These are phyloP conservation scores for Colletotrichum coccodes DNA, from an alignment of 2,329 filamentous ascomycete species.

Conservation along the genomic window DNA sequence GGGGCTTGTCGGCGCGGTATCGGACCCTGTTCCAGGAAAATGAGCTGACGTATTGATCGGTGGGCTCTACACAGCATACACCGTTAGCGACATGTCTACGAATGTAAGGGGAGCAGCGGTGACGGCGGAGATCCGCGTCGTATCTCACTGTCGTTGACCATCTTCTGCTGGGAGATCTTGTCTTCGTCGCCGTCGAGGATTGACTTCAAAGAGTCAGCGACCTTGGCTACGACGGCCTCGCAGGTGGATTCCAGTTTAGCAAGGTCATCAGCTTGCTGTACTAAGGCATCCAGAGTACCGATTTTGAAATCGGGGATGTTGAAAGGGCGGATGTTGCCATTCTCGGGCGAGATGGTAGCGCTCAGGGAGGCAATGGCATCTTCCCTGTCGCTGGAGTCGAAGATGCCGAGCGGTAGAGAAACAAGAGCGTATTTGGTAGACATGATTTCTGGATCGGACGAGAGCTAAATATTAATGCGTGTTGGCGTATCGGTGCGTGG, in stretches of 20 bases:
- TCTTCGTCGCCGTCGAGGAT: conserved; percentile 87
- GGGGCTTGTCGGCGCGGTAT: conserved; percentile 91
- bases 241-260: conserved; percentile 86
- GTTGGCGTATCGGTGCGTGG: background rate
- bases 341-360: conserved; percentile 77
- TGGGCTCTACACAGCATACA: conserved; percentile 74
- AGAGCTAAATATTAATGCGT: conserved; percentile 20
- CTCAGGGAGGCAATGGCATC: conserved; percentile 84
- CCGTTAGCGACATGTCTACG: conserved; percentile 36
- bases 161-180: conserved; percentile 87
- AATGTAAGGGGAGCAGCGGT: conserved; percentile 28
- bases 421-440: conserved; percentile 82
- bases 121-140: background rate
- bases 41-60: conserved; percentile 87
- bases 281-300: conserved; percentile 91
- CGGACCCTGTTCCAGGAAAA: conserved; percentile 99
- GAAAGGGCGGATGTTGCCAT: conserved; percentile 81
- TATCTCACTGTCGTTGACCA: conserved; percentile 85
- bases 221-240: conserved; percentile 85
- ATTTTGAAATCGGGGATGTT: conserved; percentile 96
- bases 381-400: conserved; percentile 81
- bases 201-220: conserved; percentile 84
- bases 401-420: conserved; percentile 88
- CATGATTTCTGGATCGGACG: conserved; percentile 44
- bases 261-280: conserved; percentile 96